These are phyloP conservation scores for Suillus clintonianus DNA, from an alignment of 768 basidiomycete species.

Conservation along the genomic window DNA sequence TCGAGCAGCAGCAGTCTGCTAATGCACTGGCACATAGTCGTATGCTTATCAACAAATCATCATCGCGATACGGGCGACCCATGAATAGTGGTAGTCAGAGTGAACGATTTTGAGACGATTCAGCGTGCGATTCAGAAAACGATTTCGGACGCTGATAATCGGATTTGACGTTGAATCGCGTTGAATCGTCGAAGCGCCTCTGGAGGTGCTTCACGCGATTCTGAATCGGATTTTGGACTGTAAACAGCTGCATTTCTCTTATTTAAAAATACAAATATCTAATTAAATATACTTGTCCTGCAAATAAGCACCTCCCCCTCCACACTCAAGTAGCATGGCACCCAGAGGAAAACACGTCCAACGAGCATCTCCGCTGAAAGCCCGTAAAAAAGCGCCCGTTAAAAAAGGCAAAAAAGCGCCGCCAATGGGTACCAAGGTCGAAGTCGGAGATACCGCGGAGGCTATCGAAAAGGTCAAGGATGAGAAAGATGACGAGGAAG, in stretches of 20 bases:
- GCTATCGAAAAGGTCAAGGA: not conserved
- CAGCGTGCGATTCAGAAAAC: too few species aligned
- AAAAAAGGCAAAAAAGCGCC: not conserved
- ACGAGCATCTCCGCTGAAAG: not conserved
- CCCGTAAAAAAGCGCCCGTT: not conserved
- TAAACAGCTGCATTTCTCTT: not conserved
- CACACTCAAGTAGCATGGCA: not conserved
- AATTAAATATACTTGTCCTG: not conserved
- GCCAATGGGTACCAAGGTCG: not conserved
- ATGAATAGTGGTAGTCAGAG: too few species aligned
- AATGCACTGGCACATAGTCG: too few species aligned
- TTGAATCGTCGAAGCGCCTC: not conserved
- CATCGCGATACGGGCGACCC: too few species aligned
- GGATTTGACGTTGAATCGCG: too few species aligned
- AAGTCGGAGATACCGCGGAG: not conserved
- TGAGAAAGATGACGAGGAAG: not conserved
- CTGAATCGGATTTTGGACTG: not conserved
- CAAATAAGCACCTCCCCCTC: not conserved
- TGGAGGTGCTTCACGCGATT: not conserved
- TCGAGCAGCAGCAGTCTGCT: too few species aligned
- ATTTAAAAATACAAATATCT: not conserved
- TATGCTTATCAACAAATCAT: too few species aligned
- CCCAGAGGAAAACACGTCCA: not conserved
- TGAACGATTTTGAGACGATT: too few species aligned
- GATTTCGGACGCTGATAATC: too few species aligned